Percentiles rank a stretch among this genome's conserved stretches.
phyloP scores from a whole-genome alignment of 768 basidiomycete genomes.

The Lactarius quietus region DNA sequence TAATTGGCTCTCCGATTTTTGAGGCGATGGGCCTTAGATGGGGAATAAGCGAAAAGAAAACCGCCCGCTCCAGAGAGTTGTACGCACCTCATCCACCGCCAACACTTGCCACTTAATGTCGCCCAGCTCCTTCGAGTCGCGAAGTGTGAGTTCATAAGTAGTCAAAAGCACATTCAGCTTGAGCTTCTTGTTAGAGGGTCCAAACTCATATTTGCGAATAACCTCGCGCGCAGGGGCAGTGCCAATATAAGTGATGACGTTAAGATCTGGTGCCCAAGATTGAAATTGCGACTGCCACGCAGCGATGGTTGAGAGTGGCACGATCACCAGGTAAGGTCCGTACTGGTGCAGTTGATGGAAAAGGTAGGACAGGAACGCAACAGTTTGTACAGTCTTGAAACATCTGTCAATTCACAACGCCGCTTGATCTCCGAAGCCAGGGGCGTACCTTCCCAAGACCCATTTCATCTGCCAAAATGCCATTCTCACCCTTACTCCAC shows the following conservation, averaged over 20 bases:
- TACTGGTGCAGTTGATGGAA: slow-evolving; percentile 91
- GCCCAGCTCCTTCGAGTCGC: slow-evolving; percentile 83
- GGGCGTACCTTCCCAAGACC: slow-evolving; percentile 84
- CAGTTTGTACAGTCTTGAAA: slow-evolving; percentile 87
- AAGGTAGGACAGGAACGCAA: slow-evolving; percentile 90
- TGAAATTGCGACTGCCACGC: slow-evolving; percentile 97
- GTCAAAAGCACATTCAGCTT: slow-evolving; percentile 97
- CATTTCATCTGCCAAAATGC: slow-evolving; percentile 99
- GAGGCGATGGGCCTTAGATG: slow-evolving; percentile 80
- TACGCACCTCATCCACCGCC: slow-evolving; percentile 85
- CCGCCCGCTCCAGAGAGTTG: not conserved
- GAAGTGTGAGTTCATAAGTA: slow-evolving; percentile 92
- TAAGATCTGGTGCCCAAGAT: slow-evolving; percentile 93
- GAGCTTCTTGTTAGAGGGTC: slow-evolving; percentile 78
- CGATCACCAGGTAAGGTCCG: slow-evolving; percentile 96
- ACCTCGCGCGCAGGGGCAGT: slow-evolving; percentile 83
- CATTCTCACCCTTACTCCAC: slow-evolving; percentile 93
- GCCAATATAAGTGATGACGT: slow-evolving; percentile 96
- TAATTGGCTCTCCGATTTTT: slow-evolving; percentile 96
- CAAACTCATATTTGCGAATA: slow-evolving; percentile 91
- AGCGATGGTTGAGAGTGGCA: slow-evolving; percentile 95
- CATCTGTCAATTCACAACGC: slow-evolving; percentile 24
- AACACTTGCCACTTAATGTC: slow-evolving; percentile 98
- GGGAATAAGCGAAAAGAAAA: not conserved
- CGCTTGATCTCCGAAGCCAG: not conserved